These are phyloP conservation scores for Gossypium sturtianum DNA, from an alignment of 345 rosid genomes.

Conservation along the genomic window DNA sequence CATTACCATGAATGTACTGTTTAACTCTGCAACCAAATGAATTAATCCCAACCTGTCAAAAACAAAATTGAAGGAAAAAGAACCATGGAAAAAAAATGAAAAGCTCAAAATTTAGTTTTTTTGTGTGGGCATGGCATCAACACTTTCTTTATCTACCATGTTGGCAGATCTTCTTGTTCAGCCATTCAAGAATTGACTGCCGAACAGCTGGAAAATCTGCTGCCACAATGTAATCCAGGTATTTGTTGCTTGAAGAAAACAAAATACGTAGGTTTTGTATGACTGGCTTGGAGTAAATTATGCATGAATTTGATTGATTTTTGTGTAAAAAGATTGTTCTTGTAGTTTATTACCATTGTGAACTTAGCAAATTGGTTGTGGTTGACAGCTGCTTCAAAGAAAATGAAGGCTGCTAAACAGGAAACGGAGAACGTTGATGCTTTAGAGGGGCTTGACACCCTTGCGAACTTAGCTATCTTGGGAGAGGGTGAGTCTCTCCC, in stretches of 20 bases:
- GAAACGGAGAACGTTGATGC: constrained; percentile 39
- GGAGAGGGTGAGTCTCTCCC: constrained; percentile 50
- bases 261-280: background rate
- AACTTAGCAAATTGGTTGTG: constrained; percentile 11
- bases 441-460: constrained; percentile 63
- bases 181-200: constrained; percentile 50
- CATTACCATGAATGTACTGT: background rate
- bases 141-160: constrained; percentile 5
- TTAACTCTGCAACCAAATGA: background rate
- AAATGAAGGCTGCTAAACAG: constrained; percentile 47
- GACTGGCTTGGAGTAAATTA: background rate
- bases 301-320: constrained; percentile 12
- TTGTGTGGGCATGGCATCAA: background rate
- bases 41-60: background rate
- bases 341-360: background rate
- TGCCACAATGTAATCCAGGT: constrained; percentile 45
- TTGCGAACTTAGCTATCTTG: constrained; percentile 56
- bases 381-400: constrained; percentile 41
- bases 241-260: constrained; percentile 18
- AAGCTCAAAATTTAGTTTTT: background rate
- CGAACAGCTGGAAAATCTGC: constrained; percentile 55
- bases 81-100: background rate
- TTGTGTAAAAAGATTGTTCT: background rate
- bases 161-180: constrained; percentile 53
- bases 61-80: background rate